phyloP scores from a whole-genome alignment of 2,329 filamentous ascomycete genomes.

The Aspergillus latus region DNA sequence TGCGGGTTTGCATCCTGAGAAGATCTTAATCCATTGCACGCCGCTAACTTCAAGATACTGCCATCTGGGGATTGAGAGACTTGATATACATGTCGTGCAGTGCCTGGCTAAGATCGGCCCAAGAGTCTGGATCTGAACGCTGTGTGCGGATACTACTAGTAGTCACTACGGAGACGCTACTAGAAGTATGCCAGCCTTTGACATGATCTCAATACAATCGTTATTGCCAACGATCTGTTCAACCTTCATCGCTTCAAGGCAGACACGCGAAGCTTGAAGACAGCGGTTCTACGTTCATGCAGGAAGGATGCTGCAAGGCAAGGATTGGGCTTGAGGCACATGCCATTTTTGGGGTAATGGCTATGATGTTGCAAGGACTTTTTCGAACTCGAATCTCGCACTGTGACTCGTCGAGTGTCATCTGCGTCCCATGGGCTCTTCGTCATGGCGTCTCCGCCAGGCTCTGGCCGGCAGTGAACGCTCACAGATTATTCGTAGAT shows the following conservation, averaged over 20 bases:
- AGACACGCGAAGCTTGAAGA: background rate
- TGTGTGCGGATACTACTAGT: background rate
- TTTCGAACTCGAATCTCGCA: slow-evolving; percentile 18
- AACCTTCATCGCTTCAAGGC: background rate
- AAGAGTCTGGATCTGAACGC: slow-evolving; percentile 7
- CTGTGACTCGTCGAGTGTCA: slow-evolving; percentile 33
- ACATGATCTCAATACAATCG: background rate
- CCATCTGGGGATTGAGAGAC: background rate
- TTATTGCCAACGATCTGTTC: background rate
- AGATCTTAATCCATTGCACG: slow-evolving; percentile 24
- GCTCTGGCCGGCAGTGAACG: slow-evolving; percentile 12
- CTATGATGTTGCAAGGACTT: slow-evolving; percentile 15
- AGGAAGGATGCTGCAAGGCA: slow-evolving; percentile 31
- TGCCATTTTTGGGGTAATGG: slow-evolving; percentile 2
- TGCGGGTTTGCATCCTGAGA: slow-evolving; percentile 24
- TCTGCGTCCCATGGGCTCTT: slow-evolving; percentile 25
- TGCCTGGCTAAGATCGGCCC: slow-evolving; percentile 11
- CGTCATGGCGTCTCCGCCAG: slow-evolving; percentile 25
- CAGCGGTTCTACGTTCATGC: slow-evolving; percentile 12
- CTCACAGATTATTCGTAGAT: slow-evolving; percentile 24
- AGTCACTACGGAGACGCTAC: background rate
- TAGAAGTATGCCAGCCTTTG: background rate
- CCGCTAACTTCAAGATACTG: slow-evolving; percentile 1
- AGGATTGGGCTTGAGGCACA: slow-evolving; percentile 21
- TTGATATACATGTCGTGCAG: background rate